Conservation (phyloP, 2,329 filamentous ascomycete species). For the Cryphonectria nitschkei region DNA sequence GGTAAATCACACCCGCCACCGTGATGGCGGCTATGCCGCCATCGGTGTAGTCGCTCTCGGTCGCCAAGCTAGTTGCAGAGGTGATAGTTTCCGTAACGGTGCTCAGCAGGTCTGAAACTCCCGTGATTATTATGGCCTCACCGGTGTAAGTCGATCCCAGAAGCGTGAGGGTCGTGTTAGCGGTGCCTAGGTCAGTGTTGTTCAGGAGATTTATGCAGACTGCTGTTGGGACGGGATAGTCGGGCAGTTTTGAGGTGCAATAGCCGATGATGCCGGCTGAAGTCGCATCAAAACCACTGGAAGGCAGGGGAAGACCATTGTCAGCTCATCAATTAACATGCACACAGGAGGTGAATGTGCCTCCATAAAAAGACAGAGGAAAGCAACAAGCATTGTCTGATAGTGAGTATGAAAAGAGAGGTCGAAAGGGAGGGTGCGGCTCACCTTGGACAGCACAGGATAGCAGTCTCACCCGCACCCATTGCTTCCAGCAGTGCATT, state of each 20-base stretch:
- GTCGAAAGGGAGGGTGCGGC: too few species aligned
- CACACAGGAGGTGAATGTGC: too few species aligned
- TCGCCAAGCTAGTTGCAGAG: background rate
- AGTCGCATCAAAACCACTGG: background rate
- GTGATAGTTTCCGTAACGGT: background rate
- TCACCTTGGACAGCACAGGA: conserved; percentile 22
- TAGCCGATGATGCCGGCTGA: background rate
- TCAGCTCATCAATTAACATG: conserved; percentile 2
- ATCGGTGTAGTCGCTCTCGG: too few species aligned
- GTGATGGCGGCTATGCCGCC: background rate
- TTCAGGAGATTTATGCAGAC: background rate
- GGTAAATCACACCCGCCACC: conserved; percentile 1
- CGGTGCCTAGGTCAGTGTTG: background rate
- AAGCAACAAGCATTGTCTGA: too few species aligned
- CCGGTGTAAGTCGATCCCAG: conserved; percentile 10
- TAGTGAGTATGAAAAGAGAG: too few species aligned
- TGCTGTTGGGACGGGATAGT: conserved; percentile 9
- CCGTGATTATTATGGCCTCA: background rate
- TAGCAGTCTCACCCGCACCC: conserved; percentile 12
- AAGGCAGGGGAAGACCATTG: background rate
- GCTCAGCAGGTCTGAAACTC: background rate
- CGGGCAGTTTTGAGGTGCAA: conserved; percentile 7
- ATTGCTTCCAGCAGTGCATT: conserved; percentile 15
- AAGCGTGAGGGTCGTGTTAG: conserved; percentile 14
- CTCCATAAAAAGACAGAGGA: too few species aligned